phyloP scores from a whole-genome alignment of 805 yeast species.

The Jamesozyma spencerorum region DNA sequence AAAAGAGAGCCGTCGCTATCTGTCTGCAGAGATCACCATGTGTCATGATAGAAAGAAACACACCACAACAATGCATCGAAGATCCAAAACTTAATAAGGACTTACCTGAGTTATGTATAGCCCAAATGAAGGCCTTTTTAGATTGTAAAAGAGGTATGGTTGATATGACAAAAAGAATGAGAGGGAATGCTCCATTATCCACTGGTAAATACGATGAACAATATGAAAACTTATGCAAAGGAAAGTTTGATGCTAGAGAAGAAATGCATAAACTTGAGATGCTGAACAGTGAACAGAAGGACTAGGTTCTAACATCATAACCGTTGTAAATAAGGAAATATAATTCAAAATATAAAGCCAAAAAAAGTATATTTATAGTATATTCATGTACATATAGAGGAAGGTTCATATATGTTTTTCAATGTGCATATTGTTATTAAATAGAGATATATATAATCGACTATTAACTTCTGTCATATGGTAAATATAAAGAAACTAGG shows the following conservation, averaged over 20 bases:
- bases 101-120: constrained; percentile 79
- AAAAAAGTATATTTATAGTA: too few species aligned
- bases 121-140: constrained; percentile 74
- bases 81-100: constrained; percentile 68
- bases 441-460: too few species aligned
- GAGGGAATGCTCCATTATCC: constrained; percentile 88
- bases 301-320: constrained; percentile 4
- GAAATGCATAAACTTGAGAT: constrained; percentile 67
- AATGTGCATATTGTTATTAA: too few species aligned
- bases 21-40: constrained; percentile 96
- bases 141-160: constrained; percentile 88
- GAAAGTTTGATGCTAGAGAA: constrained; percentile 72
- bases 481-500: too few species aligned
- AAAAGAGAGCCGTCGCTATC: constrained; percentile 87
- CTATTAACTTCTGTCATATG: too few species aligned
- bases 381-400: too few species aligned
- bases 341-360: too few species aligned
- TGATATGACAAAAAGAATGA: constrained; percentile 82
- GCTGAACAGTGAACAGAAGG: constrained; percentile 44
- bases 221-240: constrained; percentile 65
- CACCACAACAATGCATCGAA: constrained; percentile 80
- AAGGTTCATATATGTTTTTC: too few species aligned
- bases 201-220: constrained; percentile 90
- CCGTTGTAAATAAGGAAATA: too few species aligned
- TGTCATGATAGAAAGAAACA: constrained; percentile 80